phyloP scores from a whole-genome alignment of 2,329 filamentous ascomycete species.

The Diplodia corticola region DNA sequence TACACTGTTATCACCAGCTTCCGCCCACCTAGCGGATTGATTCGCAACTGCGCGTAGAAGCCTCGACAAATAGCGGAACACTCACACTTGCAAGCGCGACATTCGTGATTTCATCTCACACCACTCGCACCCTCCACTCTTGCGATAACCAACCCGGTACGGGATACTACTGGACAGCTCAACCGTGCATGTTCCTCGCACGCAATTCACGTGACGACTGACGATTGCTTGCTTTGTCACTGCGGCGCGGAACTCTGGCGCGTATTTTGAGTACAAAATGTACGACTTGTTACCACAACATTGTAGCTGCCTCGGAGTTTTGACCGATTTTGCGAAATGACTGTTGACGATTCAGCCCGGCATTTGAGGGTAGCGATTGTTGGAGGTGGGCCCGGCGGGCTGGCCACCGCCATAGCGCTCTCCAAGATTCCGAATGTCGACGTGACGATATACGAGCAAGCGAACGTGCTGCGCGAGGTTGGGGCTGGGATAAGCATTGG shows the following conservation, averaged over 20 bases:
- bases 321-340: slow-evolving; percentile 20
- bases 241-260: slow-evolving; percentile 8
- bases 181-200: slow-evolving; percentile 18
- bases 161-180: neutral
- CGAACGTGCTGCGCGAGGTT: slow-evolving; percentile 35
- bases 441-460: slow-evolving; percentile 41
- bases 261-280: neutral
- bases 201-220: slow-evolving; percentile 26
- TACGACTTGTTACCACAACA: too few relatives aligned
- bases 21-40: neutral
- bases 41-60: neutral
- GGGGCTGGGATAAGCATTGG: slow-evolving; percentile 25
- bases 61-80: neutral
- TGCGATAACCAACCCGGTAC: neutral
- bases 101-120: neutral
- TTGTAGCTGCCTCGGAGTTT: neutral
- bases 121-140: slow-evolving; percentile 3
- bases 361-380: slow-evolving; percentile 33
- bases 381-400: slow-evolving; percentile 28
- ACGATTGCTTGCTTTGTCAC: slow-evolving; percentile 27
- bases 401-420: slow-evolving; percentile 27
- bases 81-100: neutral
- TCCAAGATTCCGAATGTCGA: slow-evolving; percentile 32
- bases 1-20: neutral
- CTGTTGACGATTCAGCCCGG: slow-evolving; percentile 14